Evolutionary conservation across 1,284 basidiomycete genomes (phyloP).

Genomic region (Schizophyllum commune): DNA sequence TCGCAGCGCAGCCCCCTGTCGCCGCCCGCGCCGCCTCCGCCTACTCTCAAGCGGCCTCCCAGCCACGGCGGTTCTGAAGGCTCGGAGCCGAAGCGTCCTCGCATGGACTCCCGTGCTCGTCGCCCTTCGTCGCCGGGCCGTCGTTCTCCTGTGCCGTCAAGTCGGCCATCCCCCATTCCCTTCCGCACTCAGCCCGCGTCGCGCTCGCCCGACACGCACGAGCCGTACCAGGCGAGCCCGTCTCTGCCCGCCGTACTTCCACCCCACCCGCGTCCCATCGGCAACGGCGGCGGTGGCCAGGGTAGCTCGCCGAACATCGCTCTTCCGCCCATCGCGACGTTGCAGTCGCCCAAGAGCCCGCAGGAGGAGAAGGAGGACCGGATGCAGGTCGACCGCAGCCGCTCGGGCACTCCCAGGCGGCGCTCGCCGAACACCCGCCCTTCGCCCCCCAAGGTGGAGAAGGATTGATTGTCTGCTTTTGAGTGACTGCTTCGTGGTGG

Average conservation of each 20-base stretch:
- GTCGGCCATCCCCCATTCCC: conserved; percentile 64
- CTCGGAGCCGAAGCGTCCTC: conserved; percentile 49
- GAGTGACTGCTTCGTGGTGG: not conserved
- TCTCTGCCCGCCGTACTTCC: conserved; percentile 52
- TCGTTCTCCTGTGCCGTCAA: conserved; percentile 37
- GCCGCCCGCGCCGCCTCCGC: conserved; percentile 29
- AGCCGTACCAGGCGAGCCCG: conserved; percentile 44
- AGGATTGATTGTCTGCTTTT: not conserved
- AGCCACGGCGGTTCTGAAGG: conserved; percentile 56
- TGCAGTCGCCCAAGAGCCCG: conserved; percentile 33
- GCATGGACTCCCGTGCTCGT: conserved; percentile 49
- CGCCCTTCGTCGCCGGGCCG: conserved; percentile 39
- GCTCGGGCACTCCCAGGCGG: not conserved
- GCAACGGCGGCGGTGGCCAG: conserved; percentile 34
- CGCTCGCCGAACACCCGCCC: not conserved
- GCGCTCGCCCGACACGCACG: conserved; percentile 54
- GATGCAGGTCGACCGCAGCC: conserved; percentile 18
- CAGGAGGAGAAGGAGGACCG: conserved; percentile 17
- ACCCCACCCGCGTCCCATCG: conserved; percentile 62
- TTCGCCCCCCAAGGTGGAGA: not conserved
- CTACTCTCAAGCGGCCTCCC: conserved; percentile 52
- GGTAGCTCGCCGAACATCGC: conserved; percentile 27
- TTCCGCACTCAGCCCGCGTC: conserved; percentile 63
- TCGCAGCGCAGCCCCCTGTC: conserved; percentile 43
- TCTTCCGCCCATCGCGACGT: conserved; percentile 58